A percentile compares a stretch with the other conserved stretches of the same genome.
Evolutionary conservation across 2,329 filamentous ascomycete genomes (phyloP).

Genomic region (Epichloe brachyelytri): DNA sequence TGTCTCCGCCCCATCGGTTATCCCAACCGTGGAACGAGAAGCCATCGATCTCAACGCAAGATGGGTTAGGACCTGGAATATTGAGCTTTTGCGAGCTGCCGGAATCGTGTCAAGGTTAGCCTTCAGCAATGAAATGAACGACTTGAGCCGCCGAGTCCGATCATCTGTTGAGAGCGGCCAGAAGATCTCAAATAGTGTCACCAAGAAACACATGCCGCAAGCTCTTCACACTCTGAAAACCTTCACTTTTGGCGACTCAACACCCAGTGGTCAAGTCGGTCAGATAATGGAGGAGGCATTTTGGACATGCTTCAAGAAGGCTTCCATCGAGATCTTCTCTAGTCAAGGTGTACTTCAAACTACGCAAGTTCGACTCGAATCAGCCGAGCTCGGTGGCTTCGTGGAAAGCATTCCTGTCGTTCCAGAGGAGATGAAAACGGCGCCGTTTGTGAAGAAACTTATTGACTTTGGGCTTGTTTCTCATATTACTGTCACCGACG

Average conservation of each 20-base stretch:
- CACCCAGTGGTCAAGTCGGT: slow-evolving; percentile 71
- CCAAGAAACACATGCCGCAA: slow-evolving; percentile 59
- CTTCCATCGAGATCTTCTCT: slow-evolving; percentile 77
- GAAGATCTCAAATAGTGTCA: slow-evolving; percentile 47
- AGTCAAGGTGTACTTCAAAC: slow-evolving; percentile 80
- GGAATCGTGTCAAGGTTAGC: slow-evolving; percentile 83
- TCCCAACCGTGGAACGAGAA: slow-evolving; percentile 93
- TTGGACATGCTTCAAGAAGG: slow-evolving; percentile 78
- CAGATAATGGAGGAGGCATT: slow-evolving; percentile 89
- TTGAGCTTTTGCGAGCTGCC: slow-evolving; percentile 80
- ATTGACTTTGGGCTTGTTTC: slow-evolving; percentile 78
- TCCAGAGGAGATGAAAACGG: slow-evolving; percentile 59
- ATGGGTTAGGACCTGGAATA: slow-evolving; percentile 90
- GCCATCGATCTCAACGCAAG: slow-evolving; percentile 93
- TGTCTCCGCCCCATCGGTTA: slow-evolving; percentile 89
- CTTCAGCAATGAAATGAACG: slow-evolving; percentile 76
- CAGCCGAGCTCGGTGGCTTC: slow-evolving; percentile 56
- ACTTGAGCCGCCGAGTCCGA: slow-evolving; percentile 51
- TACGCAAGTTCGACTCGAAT: slow-evolving; percentile 63
- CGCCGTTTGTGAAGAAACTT: slow-evolving; percentile 67
- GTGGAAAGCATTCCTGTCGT: slow-evolving; percentile 81
- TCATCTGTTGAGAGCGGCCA: slow-evolving; percentile 30
- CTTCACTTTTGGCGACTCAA: slow-evolving; percentile 81
- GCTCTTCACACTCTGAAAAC: slow-evolving; percentile 75
- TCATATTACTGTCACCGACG: slow-evolving; percentile 75